Conservation (phyloP, 192 early-diverging fungal genomes). For the Coemansia sp. region DNA sequence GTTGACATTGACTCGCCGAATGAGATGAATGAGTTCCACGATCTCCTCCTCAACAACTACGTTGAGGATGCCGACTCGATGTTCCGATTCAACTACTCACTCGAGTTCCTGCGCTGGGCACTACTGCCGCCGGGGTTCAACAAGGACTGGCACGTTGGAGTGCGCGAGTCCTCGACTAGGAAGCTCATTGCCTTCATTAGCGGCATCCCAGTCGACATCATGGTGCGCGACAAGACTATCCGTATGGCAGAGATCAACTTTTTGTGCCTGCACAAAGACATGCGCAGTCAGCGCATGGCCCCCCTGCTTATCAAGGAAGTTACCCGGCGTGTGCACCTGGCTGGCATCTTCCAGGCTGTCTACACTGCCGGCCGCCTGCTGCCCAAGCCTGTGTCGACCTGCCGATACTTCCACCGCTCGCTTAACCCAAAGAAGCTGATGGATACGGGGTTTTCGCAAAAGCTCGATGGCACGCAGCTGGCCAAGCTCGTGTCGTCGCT, state of each 20-base stretch:
- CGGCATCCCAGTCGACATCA: constrained; percentile 82
- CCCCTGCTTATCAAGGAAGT: constrained; percentile 98
- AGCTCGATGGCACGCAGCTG: constrained; percentile 52
- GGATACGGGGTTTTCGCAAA: constrained; percentile 87
- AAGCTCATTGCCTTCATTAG: constrained; percentile 96
- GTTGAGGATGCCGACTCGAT: constrained; percentile 95
- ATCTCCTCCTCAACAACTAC: constrained; percentile 88
- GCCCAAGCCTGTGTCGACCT: constrained; percentile 84
- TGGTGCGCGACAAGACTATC: constrained; percentile 63
- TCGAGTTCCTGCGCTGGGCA: constrained; percentile 93
- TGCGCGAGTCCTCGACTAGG: constrained; percentile 66
- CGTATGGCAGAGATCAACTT: constrained; percentile 97
- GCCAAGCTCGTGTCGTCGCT: constrained; percentile 15
- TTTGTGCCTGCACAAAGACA: constrained; percentile 92
- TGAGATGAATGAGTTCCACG: constrained; percentile 84
- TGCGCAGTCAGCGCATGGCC: constrained; percentile 90
- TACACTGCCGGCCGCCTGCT: constrained; percentile 92
- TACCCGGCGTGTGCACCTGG: constrained; percentile 85
- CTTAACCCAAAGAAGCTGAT: constrained; percentile 94
- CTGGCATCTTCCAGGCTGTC: constrained; percentile 95
- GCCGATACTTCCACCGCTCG: constrained; percentile 89
- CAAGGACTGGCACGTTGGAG: constrained; percentile 87
- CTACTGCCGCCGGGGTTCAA: constrained; percentile 90
- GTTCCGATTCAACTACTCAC: constrained; percentile 96
- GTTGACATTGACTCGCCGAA: constrained; percentile 74